Conservation (phyloP, 2,329 filamentous ascomycete genomes). For the Fusarium compactum region DNA sequence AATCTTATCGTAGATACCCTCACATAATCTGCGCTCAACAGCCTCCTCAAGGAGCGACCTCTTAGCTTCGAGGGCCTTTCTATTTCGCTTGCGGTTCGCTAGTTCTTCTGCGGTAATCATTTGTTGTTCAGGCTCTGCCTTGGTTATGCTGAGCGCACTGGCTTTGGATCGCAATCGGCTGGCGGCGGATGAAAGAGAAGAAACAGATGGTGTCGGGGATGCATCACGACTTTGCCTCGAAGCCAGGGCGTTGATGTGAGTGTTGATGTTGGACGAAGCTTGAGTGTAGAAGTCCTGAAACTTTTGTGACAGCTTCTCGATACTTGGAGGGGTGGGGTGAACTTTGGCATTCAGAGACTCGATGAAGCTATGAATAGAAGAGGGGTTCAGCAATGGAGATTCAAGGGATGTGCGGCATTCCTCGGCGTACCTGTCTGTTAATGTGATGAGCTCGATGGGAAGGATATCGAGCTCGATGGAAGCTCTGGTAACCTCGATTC, state of each 20-base stretch:
- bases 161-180: slow-evolving; percentile 69
- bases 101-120: slow-evolving; percentile 94
- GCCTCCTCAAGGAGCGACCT: slow-evolving; percentile 85
- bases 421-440: slow-evolving; percentile 81
- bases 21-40: slow-evolving; percentile 86
- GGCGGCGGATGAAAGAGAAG: slow-evolving; percentile 68
- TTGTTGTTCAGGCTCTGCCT: slow-evolving; percentile 72
- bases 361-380: slow-evolving; percentile 75
- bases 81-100: slow-evolving; percentile 80
- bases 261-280: slow-evolving; percentile 84
- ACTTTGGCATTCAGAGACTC: slow-evolving; percentile 90
- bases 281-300: slow-evolving; percentile 95
- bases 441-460: slow-evolving; percentile 90
- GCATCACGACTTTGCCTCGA: slow-evolving; percentile 78
- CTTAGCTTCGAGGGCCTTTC: slow-evolving; percentile 83
- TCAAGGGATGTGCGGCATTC: slow-evolving; percentile 2
- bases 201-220: slow-evolving; percentile 66
- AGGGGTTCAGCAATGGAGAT: slow-evolving; percentile 16
- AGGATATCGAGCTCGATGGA: slow-evolving; percentile 87
- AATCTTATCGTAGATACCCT: slow-evolving; percentile 86
- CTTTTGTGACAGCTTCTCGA: slow-evolving; percentile 83
- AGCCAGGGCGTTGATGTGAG: slow-evolving; percentile 85
- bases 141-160: slow-evolving; percentile 63
- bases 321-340: slow-evolving; percentile 83
- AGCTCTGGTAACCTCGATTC: slow-evolving; percentile 60